Evolutionary conservation across 1,284 basidiomycete species (phyloP).

Genomic region (Abortiporus biennis): DNA sequence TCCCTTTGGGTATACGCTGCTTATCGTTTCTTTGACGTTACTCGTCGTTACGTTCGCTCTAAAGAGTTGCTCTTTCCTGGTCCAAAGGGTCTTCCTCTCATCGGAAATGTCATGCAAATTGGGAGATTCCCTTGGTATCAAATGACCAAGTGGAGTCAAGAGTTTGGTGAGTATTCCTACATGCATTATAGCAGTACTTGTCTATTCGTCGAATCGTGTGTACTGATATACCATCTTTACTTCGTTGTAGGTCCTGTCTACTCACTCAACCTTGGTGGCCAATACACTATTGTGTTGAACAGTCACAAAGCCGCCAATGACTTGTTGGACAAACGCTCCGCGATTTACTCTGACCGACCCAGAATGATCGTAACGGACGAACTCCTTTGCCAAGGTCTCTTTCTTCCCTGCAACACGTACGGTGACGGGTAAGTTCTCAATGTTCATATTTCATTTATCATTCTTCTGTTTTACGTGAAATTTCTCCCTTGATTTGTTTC

Average conservation of each 20-base stretch:
- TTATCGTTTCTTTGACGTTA: too few relatives aligned
- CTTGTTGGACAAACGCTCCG: conserved; percentile 13
- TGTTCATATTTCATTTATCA: background rate
- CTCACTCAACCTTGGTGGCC: conserved; percentile 6
- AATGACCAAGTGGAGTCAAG: conserved; percentile 4
- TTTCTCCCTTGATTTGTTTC: background rate
- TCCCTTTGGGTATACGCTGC: too few relatives aligned
- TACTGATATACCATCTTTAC: background rate
- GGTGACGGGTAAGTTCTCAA: conserved; percentile 4
- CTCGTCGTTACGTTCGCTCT: too few relatives aligned
- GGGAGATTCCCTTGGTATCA: conserved; percentile 7
- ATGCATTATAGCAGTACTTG: background rate
- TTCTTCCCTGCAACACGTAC: conserved; percentile 4
- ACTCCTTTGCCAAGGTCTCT: conserved; percentile 4
- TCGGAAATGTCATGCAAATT: conserved; percentile 5
- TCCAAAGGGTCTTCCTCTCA: conserved; percentile 4
- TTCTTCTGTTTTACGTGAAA: too few relatives aligned
- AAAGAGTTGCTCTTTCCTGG: too few relatives aligned
- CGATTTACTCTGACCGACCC: conserved; percentile 13
- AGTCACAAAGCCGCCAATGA: conserved; percentile 9
- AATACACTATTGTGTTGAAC: conserved; percentile 4
- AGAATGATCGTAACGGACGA: conserved; percentile 10
- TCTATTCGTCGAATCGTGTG: background rate
- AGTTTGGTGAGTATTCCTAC: conserved; percentile 1
- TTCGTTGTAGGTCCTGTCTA: conserved; percentile 3